Percentiles rank a stretch among this genome's conserved stretches.
Evolutionary conservation across 768 basidiomycete species (phyloP).

Genomic region (Postia placenta): DNA sequence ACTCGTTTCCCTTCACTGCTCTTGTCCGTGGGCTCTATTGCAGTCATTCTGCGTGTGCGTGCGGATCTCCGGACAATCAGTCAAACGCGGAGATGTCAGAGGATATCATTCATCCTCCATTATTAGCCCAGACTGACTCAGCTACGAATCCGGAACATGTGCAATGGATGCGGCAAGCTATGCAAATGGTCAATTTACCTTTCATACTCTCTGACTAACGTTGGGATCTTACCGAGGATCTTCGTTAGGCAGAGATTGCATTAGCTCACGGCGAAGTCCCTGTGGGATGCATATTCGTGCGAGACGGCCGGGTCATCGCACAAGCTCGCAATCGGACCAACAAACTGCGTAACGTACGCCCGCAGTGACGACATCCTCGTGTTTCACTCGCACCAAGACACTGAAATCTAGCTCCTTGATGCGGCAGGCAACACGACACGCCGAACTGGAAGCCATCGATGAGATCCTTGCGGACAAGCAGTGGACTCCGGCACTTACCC

Average conservation of each 20-base stretch:
- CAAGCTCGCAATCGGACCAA: conserved; percentile 91
- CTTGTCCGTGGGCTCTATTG: too few relatives aligned
- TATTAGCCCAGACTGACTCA: too few relatives aligned
- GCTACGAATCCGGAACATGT: conserved; percentile 29
- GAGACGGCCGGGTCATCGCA: conserved; percentile 72
- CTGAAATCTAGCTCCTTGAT: not conserved
- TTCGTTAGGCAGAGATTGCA: conserved; percentile 74
- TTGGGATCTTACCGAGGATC: not conserved
- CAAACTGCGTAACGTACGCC: conserved; percentile 79
- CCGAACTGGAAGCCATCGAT: conserved; percentile 96
- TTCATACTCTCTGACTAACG: not conserved
- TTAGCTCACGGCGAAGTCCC: conserved; percentile 84
- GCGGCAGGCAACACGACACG: conserved; percentile 86
- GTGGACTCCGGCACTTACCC: conserved; percentile 44
- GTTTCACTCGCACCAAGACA: conserved; percentile 1
- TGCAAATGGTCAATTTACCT: conserved; percentile 55
- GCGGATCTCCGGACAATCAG: too few relatives aligned
- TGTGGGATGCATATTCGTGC: conserved; percentile 93
- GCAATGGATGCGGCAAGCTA: conserved; percentile 74
- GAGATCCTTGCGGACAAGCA: conserved; percentile 60
- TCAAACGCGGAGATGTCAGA: too few relatives aligned
- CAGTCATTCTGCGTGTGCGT: too few relatives aligned
- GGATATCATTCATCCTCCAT: too few relatives aligned
- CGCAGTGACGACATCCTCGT: not conserved
- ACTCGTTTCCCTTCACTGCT: too few relatives aligned